Conservation (phyloP, 2,329 filamentous ascomycete species). For the Hypoxylon sp. region DNA sequence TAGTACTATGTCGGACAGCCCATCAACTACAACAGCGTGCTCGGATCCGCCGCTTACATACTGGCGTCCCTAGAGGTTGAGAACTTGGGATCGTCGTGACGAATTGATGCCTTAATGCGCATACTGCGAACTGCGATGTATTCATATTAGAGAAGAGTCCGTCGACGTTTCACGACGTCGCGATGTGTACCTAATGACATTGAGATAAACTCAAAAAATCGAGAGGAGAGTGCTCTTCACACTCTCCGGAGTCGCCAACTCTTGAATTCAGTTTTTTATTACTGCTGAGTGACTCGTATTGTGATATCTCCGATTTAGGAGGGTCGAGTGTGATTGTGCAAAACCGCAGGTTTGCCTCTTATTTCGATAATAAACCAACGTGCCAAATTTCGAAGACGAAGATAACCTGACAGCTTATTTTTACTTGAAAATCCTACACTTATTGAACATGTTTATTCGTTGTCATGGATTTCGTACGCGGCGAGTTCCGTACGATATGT, state of each 20-base stretch:
- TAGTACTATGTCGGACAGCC: conserved; percentile 57
- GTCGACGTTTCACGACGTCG: background rate
- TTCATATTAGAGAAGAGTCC: conserved; percentile 5
- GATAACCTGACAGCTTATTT: background rate
- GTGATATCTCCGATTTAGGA: no score
- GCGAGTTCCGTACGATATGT: background rate
- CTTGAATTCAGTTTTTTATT: no score
- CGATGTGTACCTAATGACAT: background rate
- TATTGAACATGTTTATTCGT: background rate
- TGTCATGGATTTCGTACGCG: background rate
- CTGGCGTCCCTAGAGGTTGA: conserved; percentile 57
- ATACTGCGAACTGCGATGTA: conserved; percentile 5
- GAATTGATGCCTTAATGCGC: background rate
- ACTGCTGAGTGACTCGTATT: no score
- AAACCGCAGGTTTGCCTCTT: no score
- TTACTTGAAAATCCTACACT: no score
- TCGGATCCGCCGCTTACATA: conserved; percentile 56
- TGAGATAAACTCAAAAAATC: background rate
- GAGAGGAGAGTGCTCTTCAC: background rate
- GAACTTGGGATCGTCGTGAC: conserved; percentile 30
- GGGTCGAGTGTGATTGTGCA: no score
- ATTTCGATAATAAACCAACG: no score
- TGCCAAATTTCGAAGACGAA: no score
- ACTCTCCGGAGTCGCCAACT: background rate
- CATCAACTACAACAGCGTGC: conserved; percentile 55